These are phyloP conservation scores for Leavenworthia alabamica DNA, from an alignment of 345 rosid genomes.

Conservation along the genomic window DNA sequence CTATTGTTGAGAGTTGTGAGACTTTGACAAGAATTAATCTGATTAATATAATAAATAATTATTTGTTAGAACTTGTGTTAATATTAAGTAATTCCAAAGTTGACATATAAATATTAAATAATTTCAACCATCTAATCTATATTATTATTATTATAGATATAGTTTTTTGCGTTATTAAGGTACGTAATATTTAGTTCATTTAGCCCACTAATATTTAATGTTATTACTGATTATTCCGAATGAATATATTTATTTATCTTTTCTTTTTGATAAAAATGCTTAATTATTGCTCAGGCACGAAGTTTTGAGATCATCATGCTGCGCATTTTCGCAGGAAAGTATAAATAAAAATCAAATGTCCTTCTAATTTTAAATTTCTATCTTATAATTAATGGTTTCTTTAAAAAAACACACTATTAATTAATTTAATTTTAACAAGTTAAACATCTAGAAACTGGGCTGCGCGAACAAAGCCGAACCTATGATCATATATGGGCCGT, in stretches of 20 bases:
- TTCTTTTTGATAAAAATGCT: not conserved
- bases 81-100: too few relatives aligned
- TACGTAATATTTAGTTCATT: not conserved
- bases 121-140: not conserved
- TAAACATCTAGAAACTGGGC: not conserved
- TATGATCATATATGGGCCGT: not conserved
- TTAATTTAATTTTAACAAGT: not conserved
- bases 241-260: not conserved
- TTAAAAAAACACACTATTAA: not conserved
- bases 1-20: not conserved
- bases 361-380: not conserved
- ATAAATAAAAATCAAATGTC: not conserved
- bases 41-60: not conserved
- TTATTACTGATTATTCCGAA: not conserved
- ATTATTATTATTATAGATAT: not conserved
- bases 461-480: not conserved
- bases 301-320: slow-evolving; percentile 19
- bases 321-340: not conserved
- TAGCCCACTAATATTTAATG: not conserved
- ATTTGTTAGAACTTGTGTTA: not conserved
- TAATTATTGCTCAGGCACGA: slow-evolving; percentile 14
- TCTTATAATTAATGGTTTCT: not conserved
- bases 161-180: not conserved
- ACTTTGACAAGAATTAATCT: slow-evolving; percentile 15
- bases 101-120: too few relatives aligned